These are phyloP conservation scores for Tetrahymena borealis DNA, from an alignment of 73 alveolate genomes.

Conservation along the genomic window DNA sequence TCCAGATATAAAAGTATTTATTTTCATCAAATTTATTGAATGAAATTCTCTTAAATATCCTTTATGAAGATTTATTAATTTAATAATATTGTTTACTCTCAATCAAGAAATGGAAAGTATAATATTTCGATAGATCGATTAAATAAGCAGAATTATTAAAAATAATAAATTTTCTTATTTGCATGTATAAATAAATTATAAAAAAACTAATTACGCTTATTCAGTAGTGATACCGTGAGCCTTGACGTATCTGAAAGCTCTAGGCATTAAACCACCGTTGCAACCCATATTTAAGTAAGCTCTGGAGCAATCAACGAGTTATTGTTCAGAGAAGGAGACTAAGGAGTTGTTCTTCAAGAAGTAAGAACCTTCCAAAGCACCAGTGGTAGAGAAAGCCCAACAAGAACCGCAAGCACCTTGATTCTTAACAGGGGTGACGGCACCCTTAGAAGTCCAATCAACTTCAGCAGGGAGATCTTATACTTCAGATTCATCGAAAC, in stretches of 20 bases:
- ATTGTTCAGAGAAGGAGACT: conserved; percentile 55
- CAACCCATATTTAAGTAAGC: conserved; percentile 62
- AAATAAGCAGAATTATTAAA: no score
- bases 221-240: conserved; percentile 57
- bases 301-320: conserved; percentile 72
- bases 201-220: conserved; percentile 48
- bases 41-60: no score
- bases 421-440: conserved; percentile 44
- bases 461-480: conserved; percentile 12
- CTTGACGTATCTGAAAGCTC: conserved; percentile 54
- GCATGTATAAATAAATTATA: no score
- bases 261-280: conserved; percentile 76
- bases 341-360: conserved; percentile 21
- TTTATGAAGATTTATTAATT: no score
- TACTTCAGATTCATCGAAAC: background rate
- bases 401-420: conserved; percentile 81
- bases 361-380: conserved; percentile 58
- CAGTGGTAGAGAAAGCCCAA: conserved; percentile 83
- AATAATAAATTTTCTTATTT: no score
- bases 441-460: conserved; percentile 20
- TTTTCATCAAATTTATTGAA: no score
- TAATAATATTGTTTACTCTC: no score
- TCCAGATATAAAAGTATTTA: no score
- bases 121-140: no score
- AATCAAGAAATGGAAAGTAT: no score